Evolutionary conservation across 2,329 filamentous ascomycete genomes (phyloP), one percentile per base, ranked within the genome.

Genomic region (Xylariomycetidae sp.): DNA sequence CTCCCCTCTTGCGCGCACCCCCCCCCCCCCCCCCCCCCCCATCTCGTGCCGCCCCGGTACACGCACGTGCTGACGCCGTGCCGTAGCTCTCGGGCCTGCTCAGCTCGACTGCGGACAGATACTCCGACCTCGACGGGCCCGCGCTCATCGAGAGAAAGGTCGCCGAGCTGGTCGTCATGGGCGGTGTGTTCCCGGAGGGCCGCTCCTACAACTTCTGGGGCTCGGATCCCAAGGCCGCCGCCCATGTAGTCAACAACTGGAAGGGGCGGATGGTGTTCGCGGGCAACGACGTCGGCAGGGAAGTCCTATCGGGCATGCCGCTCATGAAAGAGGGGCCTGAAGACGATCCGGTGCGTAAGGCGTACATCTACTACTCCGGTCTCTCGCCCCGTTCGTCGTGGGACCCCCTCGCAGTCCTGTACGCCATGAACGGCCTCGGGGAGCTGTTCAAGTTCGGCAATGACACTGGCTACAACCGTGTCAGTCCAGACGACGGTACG

Each of bases 91-190:
- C 69, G 2, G 61, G 43, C 1, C 52, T 74, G 4, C 52, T 74
- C 10, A 59, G 65, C 39, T 68, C 67, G 10, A 54, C 57, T 0
- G 48, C 58, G 1, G 69, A 73, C 39, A 23, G 25, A 0, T 48
- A 58, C 37, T 65, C 64, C 0, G 26, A 48, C 7, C 54, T 70
- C 9, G 39, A 48, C 7, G 68, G 70, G 0, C 49, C 44, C 2
- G 57, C 57, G 7, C 60, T 74, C 2, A 40, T 73, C 15, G 39
- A 52, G 2, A 34, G 40, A 8, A 73, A 73, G 42, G 67, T 74
- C 2, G 46, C 49, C 1, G 62, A 74, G 46, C 54, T 74, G 2
- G 64, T 73, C 2, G 45, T 74, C 5, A 73, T 73, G 69, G 71
- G 70, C 16, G 70, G 70, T 10, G 49, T 37, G 6, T 74, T 71